Evolutionary conservation across 2,329 filamentous ascomycete genomes (phyloP), one percentile per base, ranked within the genome.

Genomic region (Aulographum hederae): DNA sequence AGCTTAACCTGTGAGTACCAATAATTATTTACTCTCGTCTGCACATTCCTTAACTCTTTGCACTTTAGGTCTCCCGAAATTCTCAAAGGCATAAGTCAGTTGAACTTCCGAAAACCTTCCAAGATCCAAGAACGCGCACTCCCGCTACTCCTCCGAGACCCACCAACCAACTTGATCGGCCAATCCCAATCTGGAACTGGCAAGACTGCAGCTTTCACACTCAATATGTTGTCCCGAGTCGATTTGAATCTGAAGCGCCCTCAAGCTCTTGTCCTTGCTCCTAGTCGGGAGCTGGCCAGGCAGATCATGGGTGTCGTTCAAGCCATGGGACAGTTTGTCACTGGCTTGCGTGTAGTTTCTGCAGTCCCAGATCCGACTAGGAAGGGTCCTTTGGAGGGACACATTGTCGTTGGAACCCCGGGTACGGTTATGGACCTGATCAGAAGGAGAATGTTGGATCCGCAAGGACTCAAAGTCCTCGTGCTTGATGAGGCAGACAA

Each of bases 141-240:
- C 13, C 89, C 89, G 18, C 66, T 98, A 34, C 78, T 98, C 47
- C 69, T 98, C 39, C 61, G 69, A 44, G 65, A 93, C 48, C 86
- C 89, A n/a, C 78, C 86, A 1, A 67, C 67, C 41, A 95, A 95
- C 56, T 78, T 98, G 68, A 86, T 98, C 48, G 89, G 85, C 3
- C 89, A 98, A 57, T 98, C 89, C n/a, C 89, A 98, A 55, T 98
- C 89, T 2, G 89, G 89, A 44, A 98, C 89, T 14, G 89, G 89
- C 48, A 98, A 98, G 64, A 98, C 89, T 0, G 89, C 85, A 14
- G 89, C 89, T 15, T 98, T 98, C 53, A 80, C 89, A 28, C 75
- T 93, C 38, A 92, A 92, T 38, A 78, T 92, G 37, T 67, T 98
- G 26, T 79, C 79, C 36, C 81, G 89, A 39, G 58, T 95, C 48